These are phyloP conservation scores for Strobilomyces dryophilus DNA, from an alignment of 768 basidiomycete species.

Conservation along the genomic window DNA sequence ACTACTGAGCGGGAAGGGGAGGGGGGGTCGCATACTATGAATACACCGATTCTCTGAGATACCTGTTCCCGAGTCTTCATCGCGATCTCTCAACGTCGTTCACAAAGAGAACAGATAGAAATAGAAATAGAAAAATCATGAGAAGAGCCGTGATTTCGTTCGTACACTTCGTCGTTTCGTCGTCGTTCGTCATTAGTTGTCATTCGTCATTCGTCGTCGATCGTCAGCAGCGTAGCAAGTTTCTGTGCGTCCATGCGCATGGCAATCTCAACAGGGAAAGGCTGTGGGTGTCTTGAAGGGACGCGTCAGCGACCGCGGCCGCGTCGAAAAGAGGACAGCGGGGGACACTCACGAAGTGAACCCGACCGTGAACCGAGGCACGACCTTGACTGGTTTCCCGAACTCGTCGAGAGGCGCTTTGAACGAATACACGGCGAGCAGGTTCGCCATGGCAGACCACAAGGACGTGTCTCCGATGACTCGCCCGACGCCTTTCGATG, in stretches of 20 bases:
- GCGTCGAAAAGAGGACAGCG: neutral
- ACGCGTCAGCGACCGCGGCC: neutral
- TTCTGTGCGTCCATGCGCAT: neutral
- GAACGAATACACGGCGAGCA: conserved; percentile 7
- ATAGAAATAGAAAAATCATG: neutral
- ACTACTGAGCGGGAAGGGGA: neutral
- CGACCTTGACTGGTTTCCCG: neutral
- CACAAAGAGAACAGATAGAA: neutral
- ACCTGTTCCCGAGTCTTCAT: neutral
- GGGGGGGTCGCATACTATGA: too few relatives aligned
- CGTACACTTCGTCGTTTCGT: neutral
- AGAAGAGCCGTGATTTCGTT: neutral
- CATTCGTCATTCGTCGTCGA: neutral
- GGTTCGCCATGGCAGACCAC: conserved; percentile 1
- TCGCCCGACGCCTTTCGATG: conserved; percentile 2
- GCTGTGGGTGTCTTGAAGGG: neutral
- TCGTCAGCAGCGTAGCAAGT: neutral
- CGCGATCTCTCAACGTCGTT: neutral
- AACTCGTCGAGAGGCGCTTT: conserved; percentile 2
- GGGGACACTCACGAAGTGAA: conserved; percentile 4
- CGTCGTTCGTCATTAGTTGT: neutral
- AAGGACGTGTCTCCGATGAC: conserved; percentile 1
- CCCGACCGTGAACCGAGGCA: neutral
- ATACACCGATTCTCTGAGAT: neutral
- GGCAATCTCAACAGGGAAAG: neutral